Conservation (phyloP, 2,329 filamentous ascomycete species). For the Ambrosiella beaveri region DNA sequence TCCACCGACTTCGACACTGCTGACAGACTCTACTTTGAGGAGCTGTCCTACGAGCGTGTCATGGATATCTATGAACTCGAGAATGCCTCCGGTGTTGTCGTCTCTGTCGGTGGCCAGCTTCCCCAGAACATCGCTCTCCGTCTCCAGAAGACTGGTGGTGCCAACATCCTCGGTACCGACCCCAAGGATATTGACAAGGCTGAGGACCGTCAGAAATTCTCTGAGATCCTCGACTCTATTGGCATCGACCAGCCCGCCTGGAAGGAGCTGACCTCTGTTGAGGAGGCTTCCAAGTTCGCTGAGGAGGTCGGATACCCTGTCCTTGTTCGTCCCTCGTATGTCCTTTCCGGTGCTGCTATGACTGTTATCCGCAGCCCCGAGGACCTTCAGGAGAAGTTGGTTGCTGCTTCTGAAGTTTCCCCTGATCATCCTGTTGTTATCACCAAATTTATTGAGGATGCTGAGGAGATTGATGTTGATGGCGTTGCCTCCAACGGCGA, state of each 20-base stretch:
- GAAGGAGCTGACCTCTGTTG: constrained; percentile 87
- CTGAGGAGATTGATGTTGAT: constrained; percentile 91
- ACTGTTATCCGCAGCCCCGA: constrained; percentile 79
- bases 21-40: constrained; percentile 91
- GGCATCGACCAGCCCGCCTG: constrained; percentile 93
- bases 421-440: constrained; percentile 97
- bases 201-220: constrained; percentile 97
- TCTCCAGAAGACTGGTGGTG: constrained; percentile 77
- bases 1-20: constrained; percentile 75
- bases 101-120: constrained; percentile 88
- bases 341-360: constrained; percentile 95
- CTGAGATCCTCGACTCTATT: constrained; percentile 89
- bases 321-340: constrained; percentile 84
- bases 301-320: constrained; percentile 80
- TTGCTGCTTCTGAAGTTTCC: constrained; percentile 76
- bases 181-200: constrained; percentile 93
- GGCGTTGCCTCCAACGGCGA: constrained; percentile 76
- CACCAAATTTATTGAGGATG: constrained; percentile 94
- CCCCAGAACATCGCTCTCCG: constrained; percentile 95
- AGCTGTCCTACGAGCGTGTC: constrained; percentile 88
- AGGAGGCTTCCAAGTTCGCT: constrained; percentile 76
- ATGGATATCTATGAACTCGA: constrained; percentile 99
- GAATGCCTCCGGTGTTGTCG: constrained; percentile 67
- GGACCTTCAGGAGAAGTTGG: constrained; percentile 87
- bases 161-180: constrained; percentile 81